A percentile compares a stretch with the other conserved stretches of the same genome.
These are phyloP conservation scores for Pouteria glomerata DNA, from an alignment of 148 eudicot genomes.

Conservation along the genomic window DNA sequence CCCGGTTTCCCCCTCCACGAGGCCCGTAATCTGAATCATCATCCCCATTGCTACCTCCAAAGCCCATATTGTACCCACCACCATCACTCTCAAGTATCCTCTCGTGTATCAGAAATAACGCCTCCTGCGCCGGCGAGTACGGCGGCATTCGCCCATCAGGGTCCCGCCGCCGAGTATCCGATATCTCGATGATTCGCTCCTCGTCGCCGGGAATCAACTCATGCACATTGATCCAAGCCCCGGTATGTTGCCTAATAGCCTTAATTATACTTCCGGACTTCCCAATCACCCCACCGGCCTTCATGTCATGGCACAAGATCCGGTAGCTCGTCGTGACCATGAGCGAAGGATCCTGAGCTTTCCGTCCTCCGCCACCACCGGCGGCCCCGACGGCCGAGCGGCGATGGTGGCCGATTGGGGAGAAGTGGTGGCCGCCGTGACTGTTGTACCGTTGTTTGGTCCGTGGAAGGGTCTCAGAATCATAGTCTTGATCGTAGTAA, in stretches of 20 bases:
- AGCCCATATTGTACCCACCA: constrained; percentile 14
- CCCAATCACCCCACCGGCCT: constrained; percentile 87
- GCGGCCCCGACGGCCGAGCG: constrained; percentile 32
- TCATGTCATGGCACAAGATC: constrained; percentile 76
- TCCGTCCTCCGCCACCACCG: constrained; percentile 37
- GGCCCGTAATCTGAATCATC: constrained; percentile 43
- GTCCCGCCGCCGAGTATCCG: constrained; percentile 85
- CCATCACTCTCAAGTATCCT: constrained; percentile 81
- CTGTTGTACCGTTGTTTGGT: constrained; percentile 57
- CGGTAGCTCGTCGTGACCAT: constrained; percentile 79
- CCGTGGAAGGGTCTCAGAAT: constrained; percentile 57
- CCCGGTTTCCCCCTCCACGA: constrained; percentile 40
- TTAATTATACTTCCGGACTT: constrained; percentile 85
- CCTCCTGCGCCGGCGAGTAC: constrained; percentile 95
- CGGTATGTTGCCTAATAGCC: constrained; percentile 89
- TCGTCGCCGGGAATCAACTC: constrained; percentile 83
- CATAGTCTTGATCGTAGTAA: constrained; percentile 83
- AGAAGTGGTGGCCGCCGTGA: constrained; percentile 27
- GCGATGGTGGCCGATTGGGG: constrained; percentile 32
- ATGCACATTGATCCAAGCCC: constrained; percentile 92
- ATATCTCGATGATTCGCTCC: constrained; percentile 89
- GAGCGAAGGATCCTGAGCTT: constrained; percentile 38
- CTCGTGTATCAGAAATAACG: constrained; percentile 78
- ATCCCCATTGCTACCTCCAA: constrained; percentile 26
- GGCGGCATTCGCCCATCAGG: constrained; percentile 85